These are phyloP conservation scores for Blastocystis sp. DNA, from an alignment of 352 stramenopile genomes.

Conservation along the genomic window DNA sequence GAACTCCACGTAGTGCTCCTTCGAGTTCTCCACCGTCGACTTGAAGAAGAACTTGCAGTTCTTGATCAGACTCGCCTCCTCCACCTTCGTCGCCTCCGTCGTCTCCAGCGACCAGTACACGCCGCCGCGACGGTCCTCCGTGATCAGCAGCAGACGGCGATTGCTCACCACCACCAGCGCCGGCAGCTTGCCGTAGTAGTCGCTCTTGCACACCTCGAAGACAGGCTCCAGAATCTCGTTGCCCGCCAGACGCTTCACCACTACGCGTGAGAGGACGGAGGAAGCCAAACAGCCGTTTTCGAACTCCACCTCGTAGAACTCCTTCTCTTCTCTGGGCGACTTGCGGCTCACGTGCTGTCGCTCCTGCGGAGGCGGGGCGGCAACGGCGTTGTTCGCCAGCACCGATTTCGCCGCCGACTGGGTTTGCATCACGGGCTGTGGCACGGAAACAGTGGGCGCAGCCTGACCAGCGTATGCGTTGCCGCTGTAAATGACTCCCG, in stretches of 20 bases:
- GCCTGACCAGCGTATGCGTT: neutral
- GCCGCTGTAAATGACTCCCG: neutral
- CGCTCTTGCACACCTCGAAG: neutral
- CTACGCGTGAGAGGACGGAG: neutral
- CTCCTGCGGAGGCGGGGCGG: neutral
- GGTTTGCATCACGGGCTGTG: neutral
- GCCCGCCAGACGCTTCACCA: neutral
- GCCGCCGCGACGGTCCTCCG: constrained; percentile 3
- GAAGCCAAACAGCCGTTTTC: neutral
- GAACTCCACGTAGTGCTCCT: neutral
- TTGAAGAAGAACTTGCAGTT: constrained; percentile 36
- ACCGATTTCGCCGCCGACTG: neutral
- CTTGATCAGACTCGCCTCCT: neutral
- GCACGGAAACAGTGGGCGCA: neutral
- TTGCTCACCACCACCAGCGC: neutral
- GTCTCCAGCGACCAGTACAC: constrained; percentile 59
- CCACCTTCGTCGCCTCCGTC: neutral
- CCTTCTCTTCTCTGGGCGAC: constrained; percentile 18
- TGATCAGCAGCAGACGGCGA: constrained; percentile 35
- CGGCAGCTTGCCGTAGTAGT: neutral
- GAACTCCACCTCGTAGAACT: constrained; percentile 68
- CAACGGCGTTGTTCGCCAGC: neutral
- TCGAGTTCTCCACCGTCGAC: constrained; percentile 28
- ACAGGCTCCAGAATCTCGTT: constrained; percentile 4
- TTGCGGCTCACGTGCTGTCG: no score